Conservation (phyloP, 495 filamentous ascomycete genomes). For the Copromyces sp. region DNA sequence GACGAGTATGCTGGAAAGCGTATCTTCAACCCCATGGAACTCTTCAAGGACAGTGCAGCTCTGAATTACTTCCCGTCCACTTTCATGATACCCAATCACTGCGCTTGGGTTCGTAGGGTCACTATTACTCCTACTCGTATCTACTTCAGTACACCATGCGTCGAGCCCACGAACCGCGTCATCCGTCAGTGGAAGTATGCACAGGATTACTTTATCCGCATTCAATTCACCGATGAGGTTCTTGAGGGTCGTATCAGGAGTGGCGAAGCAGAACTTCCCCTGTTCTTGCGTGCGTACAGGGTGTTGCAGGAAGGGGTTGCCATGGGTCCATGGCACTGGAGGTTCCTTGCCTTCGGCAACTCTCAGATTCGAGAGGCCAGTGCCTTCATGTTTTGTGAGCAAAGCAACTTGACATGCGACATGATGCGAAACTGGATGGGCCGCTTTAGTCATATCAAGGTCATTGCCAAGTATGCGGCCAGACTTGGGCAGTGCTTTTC, state of each 20-base stretch:
- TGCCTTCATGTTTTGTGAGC: slow-evolving; percentile 69
- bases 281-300: slow-evolving; percentile 64
- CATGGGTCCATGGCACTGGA: slow-evolving; percentile 70
- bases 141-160: slow-evolving; percentile 60
- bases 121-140: slow-evolving; percentile 76
- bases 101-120: slow-evolving; percentile 62
- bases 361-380: slow-evolving; percentile 90
- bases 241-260: slow-evolving; percentile 36
- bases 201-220: slow-evolving; percentile 77
- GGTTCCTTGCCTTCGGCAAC: slow-evolving; percentile 92
- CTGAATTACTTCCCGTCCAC: slow-evolving; percentile 34
- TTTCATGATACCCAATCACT: slow-evolving; percentile 56
- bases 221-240: slow-evolving; percentile 81
- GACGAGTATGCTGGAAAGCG: slow-evolving; percentile 34
- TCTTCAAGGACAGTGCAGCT: slow-evolving; percentile 49
- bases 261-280: slow-evolving; percentile 43
- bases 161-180: slow-evolving; percentile 84
- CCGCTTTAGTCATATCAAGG: slow-evolving; percentile 61
- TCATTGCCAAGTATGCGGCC: slow-evolving; percentile 77
- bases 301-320: slow-evolving; percentile 68
- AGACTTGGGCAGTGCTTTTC: slow-evolving; percentile 93
- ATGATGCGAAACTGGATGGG: slow-evolving; percentile 91
- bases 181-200: slow-evolving; percentile 58
- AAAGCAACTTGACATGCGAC: slow-evolving; percentile 48
- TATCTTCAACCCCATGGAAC: slow-evolving; percentile 60